Evolutionary conservation across 305 asterid species (phyloP), one percentile per base, ranked within the genome.

Genomic region (Galium porrigens): DNA sequence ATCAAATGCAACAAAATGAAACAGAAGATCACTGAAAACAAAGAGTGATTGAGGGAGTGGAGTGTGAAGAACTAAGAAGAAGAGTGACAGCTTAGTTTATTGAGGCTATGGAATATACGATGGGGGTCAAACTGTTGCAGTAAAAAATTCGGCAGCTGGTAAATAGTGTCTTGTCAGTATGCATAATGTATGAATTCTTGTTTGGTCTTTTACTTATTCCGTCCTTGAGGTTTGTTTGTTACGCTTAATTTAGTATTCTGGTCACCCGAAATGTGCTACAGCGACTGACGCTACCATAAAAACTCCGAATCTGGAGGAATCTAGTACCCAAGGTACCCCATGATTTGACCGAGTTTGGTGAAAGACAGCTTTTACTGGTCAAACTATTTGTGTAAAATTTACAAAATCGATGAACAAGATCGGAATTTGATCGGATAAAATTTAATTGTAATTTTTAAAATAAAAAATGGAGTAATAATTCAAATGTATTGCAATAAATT

Each of bases 51-150:
- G 30, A 17, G 57, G 57, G 29, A 52, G 57, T 52, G 57, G 57
- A 52, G 27, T 52, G 57, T 46, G 15, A 46, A 46, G 52, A 46
- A 46, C 52, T 52, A 52, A 7, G 57, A 52, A 7, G 57, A 52
- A 52, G 57, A 52, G 57, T 52, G 57, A 52, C 57, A 52, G 57
- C 57, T 52, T 18, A 18, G 30, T 18, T 52, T 17, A 52, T 52
- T 17, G 30, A 6, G 57, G 57, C 57, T 52, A 18, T 17, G 57
- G 57, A 52, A 52, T 52, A 52, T 52, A 52, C 57, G 2, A 52
- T 52, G 30, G 57, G 14, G 57, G 57, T 52, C 57, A 52, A 52
- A 52, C 30, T n/a, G 57, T 6, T 5, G 30, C 5, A 52, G 57
- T 18, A 52, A 17, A 52, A 52, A 18, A 6, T 7, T 20, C 27